These are phyloP conservation scores for Sarcodon aspratus DNA, from an alignment of 768 basidiomycete genomes.

Conservation along the genomic window DNA sequence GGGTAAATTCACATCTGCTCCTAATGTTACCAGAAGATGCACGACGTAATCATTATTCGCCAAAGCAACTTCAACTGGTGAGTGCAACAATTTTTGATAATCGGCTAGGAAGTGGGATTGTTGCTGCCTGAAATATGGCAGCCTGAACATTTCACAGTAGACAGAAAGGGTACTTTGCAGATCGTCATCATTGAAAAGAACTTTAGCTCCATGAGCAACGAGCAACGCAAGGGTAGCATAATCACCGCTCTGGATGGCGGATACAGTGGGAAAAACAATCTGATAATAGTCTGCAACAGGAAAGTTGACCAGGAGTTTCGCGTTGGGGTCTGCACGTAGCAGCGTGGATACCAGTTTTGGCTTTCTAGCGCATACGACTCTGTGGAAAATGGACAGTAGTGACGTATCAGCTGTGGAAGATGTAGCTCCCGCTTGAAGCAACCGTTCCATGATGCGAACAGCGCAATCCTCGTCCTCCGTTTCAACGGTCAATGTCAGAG, in stretches of 20 bases:
- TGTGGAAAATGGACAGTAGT: conserved; percentile 20
- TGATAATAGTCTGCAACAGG: conserved; percentile 6
- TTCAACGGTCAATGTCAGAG: conserved; percentile 16
- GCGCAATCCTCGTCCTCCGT: conserved; percentile 13
- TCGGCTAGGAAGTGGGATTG: not conserved
- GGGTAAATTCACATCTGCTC: conserved; percentile 12
- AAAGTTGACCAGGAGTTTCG: conserved; percentile 17
- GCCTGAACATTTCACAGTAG: not conserved
- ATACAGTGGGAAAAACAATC: conserved; percentile 15
- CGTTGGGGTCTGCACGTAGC: conserved; percentile 16
- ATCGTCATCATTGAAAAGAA: conserved; percentile 13
- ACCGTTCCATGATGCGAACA: conserved; percentile 13
- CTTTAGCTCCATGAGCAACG: conserved; percentile 18
- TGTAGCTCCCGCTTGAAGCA: conserved; percentile 16
- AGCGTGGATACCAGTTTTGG: conserved; percentile 15
- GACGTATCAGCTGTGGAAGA: conserved; percentile 17
- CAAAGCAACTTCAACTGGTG: conserved; percentile 18
- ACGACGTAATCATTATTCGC: conserved; percentile 12
- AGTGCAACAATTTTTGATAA: not conserved
- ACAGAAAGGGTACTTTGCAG: conserved; percentile 7
- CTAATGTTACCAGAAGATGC: conserved; percentile 15
- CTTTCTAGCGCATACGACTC: conserved; percentile 12
- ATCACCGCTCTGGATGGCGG: conserved; percentile 13
- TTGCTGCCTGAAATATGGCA: not conserved
- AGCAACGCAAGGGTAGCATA: conserved; percentile 17